A percentile compares a stretch with the other conserved stretches of the same genome.
Conservation (phyloP, 441 rosid genomes). For the Melastoma candidum region DNA sequence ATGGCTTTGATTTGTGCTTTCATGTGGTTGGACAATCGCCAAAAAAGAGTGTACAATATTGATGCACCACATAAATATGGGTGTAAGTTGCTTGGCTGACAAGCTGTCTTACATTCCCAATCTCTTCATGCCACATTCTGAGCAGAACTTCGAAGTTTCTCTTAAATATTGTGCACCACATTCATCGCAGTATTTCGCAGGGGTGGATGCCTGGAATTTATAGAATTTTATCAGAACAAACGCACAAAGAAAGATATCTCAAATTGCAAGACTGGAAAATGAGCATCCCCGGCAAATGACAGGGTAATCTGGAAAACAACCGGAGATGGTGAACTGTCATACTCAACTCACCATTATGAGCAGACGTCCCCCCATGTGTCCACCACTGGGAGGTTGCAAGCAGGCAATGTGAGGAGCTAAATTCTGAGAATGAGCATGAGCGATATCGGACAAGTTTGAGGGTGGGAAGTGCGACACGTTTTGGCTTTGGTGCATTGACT, state of each 20-base stretch:
- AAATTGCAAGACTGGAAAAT: not conserved
- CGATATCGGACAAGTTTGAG: slow-evolving; percentile 46
- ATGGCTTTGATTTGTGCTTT: too few relatives aligned
- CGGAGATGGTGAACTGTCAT: too few relatives aligned
- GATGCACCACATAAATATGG: too few relatives aligned
- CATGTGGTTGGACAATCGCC: too few relatives aligned
- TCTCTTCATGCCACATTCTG: slow-evolving; percentile 87
- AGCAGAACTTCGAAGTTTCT: slow-evolving; percentile 25
- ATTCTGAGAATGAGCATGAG: slow-evolving; percentile 53
- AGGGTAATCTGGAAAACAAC: too few relatives aligned
- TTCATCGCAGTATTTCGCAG: slow-evolving; percentile 82
- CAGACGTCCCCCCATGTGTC: slow-evolving; percentile 56
- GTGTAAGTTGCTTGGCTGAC: too few relatives aligned
- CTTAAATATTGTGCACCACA: slow-evolving; percentile 60
- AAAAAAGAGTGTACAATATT: too few relatives aligned
- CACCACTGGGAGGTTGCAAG: slow-evolving; percentile 52
- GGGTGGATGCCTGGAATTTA: slow-evolving; percentile 44
- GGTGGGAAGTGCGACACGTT: slow-evolving; percentile 53
- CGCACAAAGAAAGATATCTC: not conserved
- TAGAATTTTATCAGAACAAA: slow-evolving; percentile 3
- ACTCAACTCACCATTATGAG: slow-evolving; percentile 54
- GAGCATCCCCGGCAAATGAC: not conserved
- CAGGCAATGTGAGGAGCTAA: slow-evolving; percentile 41
- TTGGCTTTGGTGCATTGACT: slow-evolving; percentile 50
- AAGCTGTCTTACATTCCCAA: slow-evolving; percentile 39